phyloP scores from a whole-genome alignment of 1,284 basidiomycete genomes.

The Golubevia pallescens region DNA sequence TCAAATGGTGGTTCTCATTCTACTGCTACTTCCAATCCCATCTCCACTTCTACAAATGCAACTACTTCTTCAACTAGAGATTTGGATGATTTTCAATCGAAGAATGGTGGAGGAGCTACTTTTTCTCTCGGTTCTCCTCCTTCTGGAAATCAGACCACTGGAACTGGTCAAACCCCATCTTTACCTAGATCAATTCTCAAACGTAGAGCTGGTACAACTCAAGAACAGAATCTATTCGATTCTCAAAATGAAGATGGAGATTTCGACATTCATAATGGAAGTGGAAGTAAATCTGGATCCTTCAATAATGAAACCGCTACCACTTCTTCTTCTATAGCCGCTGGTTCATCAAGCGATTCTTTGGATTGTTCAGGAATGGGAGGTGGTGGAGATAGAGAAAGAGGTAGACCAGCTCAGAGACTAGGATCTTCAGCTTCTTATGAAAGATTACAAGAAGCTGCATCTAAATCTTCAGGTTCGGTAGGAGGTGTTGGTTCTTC shows the following conservation, averaged over 20 bases:
- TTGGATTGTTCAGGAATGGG: background rate
- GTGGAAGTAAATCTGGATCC: background rate
- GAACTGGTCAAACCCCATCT: background rate
- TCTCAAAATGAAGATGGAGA: slow-evolving; percentile 17
- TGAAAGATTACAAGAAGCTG: slow-evolving; percentile 48
- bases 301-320: background rate
- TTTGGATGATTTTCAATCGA: background rate
- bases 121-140: background rate
- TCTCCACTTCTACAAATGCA: background rate
- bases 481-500: background rate
- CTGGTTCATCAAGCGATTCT: background rate
- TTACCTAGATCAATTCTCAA: background rate
- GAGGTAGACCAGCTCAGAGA: slow-evolving; percentile 40
- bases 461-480: slow-evolving; percentile 3
- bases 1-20: background rate
- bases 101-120: background rate
- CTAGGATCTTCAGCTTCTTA: slow-evolving; percentile 44
- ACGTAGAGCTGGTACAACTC: background rate
- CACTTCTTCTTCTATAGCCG: no score
- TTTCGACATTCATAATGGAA: slow-evolving; percentile 14
- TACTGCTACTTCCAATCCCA: background rate
- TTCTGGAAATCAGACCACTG: background rate
- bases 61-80: background rate
- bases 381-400: slow-evolving; percentile 20
- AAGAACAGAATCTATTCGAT: background rate